Evolutionary conservation across 2,329 filamentous ascomycete genomes (phyloP), one percentile per base, ranked within the genome.

Genomic region (Aspergillus aculeatus): DNA sequence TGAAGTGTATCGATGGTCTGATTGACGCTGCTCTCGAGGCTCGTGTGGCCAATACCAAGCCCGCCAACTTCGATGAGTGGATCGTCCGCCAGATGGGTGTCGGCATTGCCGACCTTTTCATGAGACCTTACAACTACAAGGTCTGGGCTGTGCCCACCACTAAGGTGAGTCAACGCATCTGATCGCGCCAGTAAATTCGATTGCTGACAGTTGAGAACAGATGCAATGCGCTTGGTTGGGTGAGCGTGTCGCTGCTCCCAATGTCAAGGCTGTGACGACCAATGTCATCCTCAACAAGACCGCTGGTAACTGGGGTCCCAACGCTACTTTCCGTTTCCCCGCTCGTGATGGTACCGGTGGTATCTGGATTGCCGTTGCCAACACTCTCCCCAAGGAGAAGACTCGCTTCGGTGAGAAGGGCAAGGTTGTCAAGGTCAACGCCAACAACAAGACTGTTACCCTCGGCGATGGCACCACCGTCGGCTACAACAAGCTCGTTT

Each of bases 61-160:
- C 95, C 71, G 89, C 93, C 83, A 85, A 96, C 82, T 99, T 99
- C 72, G 95, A 99, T 74, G 92, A 99, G 83, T 98, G 93, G 93
- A 98, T 98, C 73, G 77, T 98, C 71, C 88, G 95, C 72, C 96
- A 90, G 83, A 93, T 90, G 81, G 95, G 95, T 71, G 82, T 86
- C 70, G 94, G 94, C 70, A 85, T 99, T 72, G 94, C 93, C 68
- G 88, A 99, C 77, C 84, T 94, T 70, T 99, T 99, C 86, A 99
- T 99, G 95, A 86, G 95, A 71, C 95, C 95, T 57, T 99, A 99
- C 86, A 99, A 99, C 87, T 99, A 89, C 88, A 99, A 99, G 83
- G 95, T 99, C 76, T 99, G 95, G 95, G 95, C 95, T 64, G 94
- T 98, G 71, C 95, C 95, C 61, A 97, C 94, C 58, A 96, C 90